phyloP scores from a whole-genome alignment of 2,329 filamentous ascomycete species.

The Trichoderma koningii region DNA sequence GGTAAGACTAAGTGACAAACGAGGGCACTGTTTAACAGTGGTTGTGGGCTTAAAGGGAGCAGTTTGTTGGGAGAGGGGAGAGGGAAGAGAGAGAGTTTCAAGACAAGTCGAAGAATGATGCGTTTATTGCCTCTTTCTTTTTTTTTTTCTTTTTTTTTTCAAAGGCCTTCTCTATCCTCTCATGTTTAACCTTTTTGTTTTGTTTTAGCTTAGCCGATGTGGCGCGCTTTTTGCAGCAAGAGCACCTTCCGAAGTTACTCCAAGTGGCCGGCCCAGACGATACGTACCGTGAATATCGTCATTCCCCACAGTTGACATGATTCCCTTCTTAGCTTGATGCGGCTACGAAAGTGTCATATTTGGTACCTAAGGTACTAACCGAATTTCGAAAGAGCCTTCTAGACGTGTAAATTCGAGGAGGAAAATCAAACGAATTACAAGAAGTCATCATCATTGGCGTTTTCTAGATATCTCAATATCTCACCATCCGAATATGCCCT shows the following conservation, averaged over 20 bases:
- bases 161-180: slow-evolving; percentile 2
- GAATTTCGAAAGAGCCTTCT: too few species aligned
- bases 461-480: too few species aligned
- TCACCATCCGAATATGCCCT: too few species aligned
- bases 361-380: too few species aligned
- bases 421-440: too few species aligned
- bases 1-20: too few species aligned
- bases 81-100: background rate
- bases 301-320: too few species aligned
- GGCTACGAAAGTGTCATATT: too few species aligned
- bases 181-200: background rate
- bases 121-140: slow-evolving; percentile 20
- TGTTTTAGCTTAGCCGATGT: slow-evolving; percentile 11
- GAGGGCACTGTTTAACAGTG: background rate
- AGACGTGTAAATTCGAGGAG: too few species aligned
- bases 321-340: too few species aligned
- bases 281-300: background rate
- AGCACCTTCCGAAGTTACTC: slow-evolving; percentile 6
- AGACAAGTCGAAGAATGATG: background rate
- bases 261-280: background rate
- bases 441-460: too few species aligned
- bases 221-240: background rate
- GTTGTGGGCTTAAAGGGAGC: background rate
- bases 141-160: slow-evolving; percentile 13
- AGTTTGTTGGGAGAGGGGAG: background rate